Base-by-base conservation (phyloP, 768 basidiomycete genomes). In the Fistulinella prunicolor region DNA sequence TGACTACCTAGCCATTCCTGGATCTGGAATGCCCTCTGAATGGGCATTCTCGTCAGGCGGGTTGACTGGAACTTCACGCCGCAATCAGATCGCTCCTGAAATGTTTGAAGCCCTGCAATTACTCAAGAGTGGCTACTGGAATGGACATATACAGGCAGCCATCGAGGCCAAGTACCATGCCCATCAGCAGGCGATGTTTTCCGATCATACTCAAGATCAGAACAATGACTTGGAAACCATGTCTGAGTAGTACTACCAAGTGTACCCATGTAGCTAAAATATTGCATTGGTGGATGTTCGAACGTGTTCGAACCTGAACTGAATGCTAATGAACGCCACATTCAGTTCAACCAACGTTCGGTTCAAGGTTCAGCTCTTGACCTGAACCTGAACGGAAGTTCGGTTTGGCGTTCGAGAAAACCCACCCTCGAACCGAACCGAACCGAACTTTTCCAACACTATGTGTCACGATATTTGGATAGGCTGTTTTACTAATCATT, bases 91-190 rank as follows among this genome's bases (percentile, higher is more conserved):
- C 19, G 58, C 58, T 9, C 29, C 23, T 16, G 47, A 57, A 26
- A 34, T 53, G 10, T 70, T 69, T 46, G 52, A 57, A 20, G 42
- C 53, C 47, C 9, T 51, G 69, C 68, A 69, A 41, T 50, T 67
- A 21, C 52, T 68, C 20, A 70, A 70, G 47, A 50, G 47, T 52
- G 54, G 44, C 5, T 69, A 69, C 42, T 16, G 49, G 8, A 60
- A 64, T 53, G 59, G 67, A 12, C 57, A 61, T 46, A 55, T 64
- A 24, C 35, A 40, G 17, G 62, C 60, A 9, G 38, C 42, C 13
- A 37, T 46, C 19, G 44, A 62, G 41, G 52, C 59, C n/a, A 42
- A 20, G 14, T 20, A 9, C 22, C 38, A 38, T 38, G 38, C 38
- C 8, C 12, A 21, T n/a, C 7, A 12, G 28, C 28, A 20, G 22